Conservation (phyloP, 2,329 filamentous ascomycete species). For the Cercospora sp. region DNA sequence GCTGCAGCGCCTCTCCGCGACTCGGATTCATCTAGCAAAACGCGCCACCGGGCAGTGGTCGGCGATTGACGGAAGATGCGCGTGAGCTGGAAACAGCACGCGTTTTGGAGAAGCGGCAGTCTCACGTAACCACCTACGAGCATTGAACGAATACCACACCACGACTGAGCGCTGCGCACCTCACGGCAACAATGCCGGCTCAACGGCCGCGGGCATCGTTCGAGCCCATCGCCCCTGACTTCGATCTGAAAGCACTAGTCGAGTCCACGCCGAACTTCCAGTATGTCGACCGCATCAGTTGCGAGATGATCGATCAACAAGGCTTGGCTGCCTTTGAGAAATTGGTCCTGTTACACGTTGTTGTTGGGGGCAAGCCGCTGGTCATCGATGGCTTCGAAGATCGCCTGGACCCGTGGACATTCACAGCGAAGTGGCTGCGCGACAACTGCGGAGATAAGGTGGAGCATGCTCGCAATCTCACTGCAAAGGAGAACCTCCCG, state of each 20-base stretch:
- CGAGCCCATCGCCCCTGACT: constrained; percentile 82
- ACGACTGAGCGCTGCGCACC: not conserved
- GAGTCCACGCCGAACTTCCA: constrained; percentile 80
- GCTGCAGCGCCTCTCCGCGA: constrained; percentile 16
- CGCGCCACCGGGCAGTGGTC: not conserved
- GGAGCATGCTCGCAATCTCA: constrained; percentile 82
- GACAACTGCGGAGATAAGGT: constrained; percentile 76
- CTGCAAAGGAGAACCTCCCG: constrained; percentile 68
- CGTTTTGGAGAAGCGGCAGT: constrained; percentile 3
- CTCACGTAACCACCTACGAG: not conserved
- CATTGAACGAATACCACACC: not conserved
- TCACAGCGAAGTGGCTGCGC: constrained; percentile 78
- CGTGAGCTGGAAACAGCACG: constrained; percentile 13
- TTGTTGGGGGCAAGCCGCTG: constrained; percentile 80
- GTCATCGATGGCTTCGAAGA: constrained; percentile 88
- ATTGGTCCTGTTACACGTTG: constrained; percentile 78
- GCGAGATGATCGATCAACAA: constrained; percentile 73
- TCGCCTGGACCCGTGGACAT: constrained; percentile 72
- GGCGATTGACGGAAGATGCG: constrained; percentile 17
- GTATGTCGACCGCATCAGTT: constrained; percentile 78
- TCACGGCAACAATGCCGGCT: constrained; percentile 63
- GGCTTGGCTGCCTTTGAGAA: constrained; percentile 81
- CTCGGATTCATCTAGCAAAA: not conserved
- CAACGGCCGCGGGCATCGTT: constrained; percentile 83
- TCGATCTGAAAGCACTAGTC: constrained; percentile 75